phyloP scores from a whole-genome alignment of 805 yeast species.

The Monosporozyma aerobia region DNA sequence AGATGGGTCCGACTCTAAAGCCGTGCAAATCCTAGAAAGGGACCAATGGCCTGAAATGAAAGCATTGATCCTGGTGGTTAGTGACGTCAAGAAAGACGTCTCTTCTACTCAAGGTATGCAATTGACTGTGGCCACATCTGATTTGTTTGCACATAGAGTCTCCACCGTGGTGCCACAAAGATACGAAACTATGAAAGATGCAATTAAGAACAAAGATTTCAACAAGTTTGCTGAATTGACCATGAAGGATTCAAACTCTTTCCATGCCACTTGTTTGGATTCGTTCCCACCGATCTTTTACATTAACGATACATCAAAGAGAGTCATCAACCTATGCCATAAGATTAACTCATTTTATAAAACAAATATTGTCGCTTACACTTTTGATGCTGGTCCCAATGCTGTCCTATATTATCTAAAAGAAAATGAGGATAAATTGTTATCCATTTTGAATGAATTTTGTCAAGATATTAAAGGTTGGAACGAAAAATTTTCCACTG shows the following conservation, averaged over 20 bases:
- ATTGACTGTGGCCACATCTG: conserved; percentile 80
- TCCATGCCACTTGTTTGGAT: conserved; percentile 97
- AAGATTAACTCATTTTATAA: conserved; percentile 51
- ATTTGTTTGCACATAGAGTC: conserved; percentile 73
- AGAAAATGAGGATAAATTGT: conserved; percentile 61
- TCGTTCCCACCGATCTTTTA: conserved; percentile 93
- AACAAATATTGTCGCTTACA: conserved; percentile 79
- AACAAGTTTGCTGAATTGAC: conserved; percentile 77
- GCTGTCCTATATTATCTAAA: conserved; percentile 87
- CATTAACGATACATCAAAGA: conserved; percentile 82
- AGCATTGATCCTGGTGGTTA: conserved; percentile 86
- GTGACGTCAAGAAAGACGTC: conserved; percentile 89
- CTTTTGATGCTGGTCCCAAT: conserved; percentile 99
- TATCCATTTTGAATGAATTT: conserved; percentile 57
- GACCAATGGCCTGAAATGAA: conserved; percentile 88
- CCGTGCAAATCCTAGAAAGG: conserved; percentile 80
- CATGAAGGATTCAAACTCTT: conserved; percentile 93
- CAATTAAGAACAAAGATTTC: conserved; percentile 71
- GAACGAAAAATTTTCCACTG: conserved; percentile 36
- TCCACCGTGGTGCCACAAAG: conserved; percentile 78
- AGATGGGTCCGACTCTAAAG: conserved; percentile 89
- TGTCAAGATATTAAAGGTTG: conserved; percentile 63
- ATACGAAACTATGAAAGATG: conserved; percentile 68
- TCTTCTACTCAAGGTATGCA: conserved; percentile 97
- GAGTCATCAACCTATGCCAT: conserved; percentile 70